These are phyloP conservation scores for Lactarius pseudohatsudake DNA, from an alignment of 768 basidiomycete genomes.

Conservation along the genomic window DNA sequence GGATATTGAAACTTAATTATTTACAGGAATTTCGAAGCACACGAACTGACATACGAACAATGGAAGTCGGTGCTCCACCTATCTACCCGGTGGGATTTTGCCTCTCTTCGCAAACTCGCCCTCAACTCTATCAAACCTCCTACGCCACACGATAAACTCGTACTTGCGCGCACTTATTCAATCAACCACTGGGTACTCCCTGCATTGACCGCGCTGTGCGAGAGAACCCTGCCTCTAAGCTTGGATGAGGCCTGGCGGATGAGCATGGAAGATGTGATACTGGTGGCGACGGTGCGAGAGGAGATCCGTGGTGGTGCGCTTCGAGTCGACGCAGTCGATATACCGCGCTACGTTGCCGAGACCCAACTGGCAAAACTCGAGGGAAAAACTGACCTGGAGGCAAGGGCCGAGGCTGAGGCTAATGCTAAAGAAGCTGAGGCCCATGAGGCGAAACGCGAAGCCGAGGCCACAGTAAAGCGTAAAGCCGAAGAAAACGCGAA, in stretches of 20 bases:
- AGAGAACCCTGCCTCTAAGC: neutral
- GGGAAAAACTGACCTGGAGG: no score
- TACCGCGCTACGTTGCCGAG: neutral
- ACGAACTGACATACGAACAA: slow-evolving; percentile 12
- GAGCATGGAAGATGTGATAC: slow-evolving; percentile 2
- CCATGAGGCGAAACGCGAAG: no score
- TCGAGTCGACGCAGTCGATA: neutral
- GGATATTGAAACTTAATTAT: neutral
- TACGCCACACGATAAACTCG: slow-evolving; percentile 10
- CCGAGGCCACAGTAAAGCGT: no score
- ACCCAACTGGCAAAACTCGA: neutral
- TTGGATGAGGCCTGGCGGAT: slow-evolving; percentile 5
- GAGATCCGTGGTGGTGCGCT: slow-evolving; percentile 1
- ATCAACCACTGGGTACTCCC: slow-evolving; percentile 5
- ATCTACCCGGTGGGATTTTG: slow-evolving; percentile 20
- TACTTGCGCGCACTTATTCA: slow-evolving; percentile 14
- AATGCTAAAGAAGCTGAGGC: neutral
- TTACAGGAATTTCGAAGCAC: neutral
- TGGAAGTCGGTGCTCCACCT: slow-evolving; percentile 21
- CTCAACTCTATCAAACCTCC: slow-evolving; percentile 3
- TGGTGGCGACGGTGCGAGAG: slow-evolving; percentile 9
- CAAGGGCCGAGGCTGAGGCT: neutral
- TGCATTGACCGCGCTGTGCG: slow-evolving; percentile 7
- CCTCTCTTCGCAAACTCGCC: slow-evolving; percentile 22
- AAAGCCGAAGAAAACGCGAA: no score